Percentiles rank a stretch among this genome's conserved stretches.
phyloP scores from a whole-genome alignment of 257 asterid genomes.

The Henckelia pumila region DNA sequence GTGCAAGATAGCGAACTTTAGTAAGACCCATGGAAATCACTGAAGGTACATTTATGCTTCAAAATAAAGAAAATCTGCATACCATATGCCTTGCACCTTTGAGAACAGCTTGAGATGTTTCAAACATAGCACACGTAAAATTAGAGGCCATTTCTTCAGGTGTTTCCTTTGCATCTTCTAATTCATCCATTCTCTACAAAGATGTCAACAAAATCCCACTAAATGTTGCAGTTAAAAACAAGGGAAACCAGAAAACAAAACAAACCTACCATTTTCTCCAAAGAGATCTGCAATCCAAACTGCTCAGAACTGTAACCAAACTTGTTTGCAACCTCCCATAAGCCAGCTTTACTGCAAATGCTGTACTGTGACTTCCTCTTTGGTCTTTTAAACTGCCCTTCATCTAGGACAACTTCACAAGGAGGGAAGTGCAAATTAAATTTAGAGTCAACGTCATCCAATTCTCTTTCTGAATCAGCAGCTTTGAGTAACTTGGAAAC shows the following conservation, averaged over 20 bases:
- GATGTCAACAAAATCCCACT: slow-evolving; percentile 11
- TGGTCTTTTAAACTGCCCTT: slow-evolving; percentile 94
- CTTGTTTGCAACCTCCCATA: slow-evolving; percentile 93
- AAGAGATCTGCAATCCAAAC: slow-evolving; percentile 79
- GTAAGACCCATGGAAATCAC: background rate
- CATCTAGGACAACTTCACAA: slow-evolving; percentile 53
- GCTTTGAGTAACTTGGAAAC: slow-evolving; percentile 66
- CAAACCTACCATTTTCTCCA: slow-evolving; percentile 61
- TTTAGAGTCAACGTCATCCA: slow-evolving; percentile 85
- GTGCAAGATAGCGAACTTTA: slow-evolving; percentile 13
- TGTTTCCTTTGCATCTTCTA: slow-evolving; percentile 95
- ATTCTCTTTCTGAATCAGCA: slow-evolving; percentile 89
- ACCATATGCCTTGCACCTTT: slow-evolving; percentile 99
- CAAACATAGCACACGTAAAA: slow-evolving; percentile 78
- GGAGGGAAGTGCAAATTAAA: slow-evolving; percentile 90
- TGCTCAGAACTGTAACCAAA: slow-evolving; percentile 96
- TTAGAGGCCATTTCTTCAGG: slow-evolving; percentile 95
- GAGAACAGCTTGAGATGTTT: slow-evolving; percentile 82
- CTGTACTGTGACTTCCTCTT: slow-evolving; percentile 77
- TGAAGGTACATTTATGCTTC: background rate
- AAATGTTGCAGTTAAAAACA: slow-evolving; percentile 11
- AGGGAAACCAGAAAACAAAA: slow-evolving; percentile 19
- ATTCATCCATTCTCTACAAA: slow-evolving; percentile 78
- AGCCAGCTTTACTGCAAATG: slow-evolving; percentile 68
- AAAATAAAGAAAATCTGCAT: slow-evolving; percentile 22